Base-by-base conservation (phyloP, 345 rosid species). In the Gossypium raimondii region DNA sequence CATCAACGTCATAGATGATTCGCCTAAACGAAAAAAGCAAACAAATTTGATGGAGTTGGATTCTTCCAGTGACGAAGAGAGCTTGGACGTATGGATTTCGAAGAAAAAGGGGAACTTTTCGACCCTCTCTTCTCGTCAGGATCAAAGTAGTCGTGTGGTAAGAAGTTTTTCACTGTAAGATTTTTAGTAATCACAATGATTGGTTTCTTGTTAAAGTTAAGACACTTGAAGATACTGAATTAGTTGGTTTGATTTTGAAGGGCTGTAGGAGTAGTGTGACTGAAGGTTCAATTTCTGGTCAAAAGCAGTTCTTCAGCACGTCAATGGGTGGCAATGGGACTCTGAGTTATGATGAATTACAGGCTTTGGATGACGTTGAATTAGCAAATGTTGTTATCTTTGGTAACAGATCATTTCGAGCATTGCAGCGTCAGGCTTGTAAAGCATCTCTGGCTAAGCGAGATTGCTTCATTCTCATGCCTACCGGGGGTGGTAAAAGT, bases 401-500 rank as follows among this genome's bases (percentile, higher is more conserved):
- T 75, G 92, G 92, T 27, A 93, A 93, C 81, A 81, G 18, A 68
- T 73, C 68, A 45, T 93, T 91, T 77, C 78, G 96, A 34, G 91
- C 96, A 11, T 72, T 89, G 90, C 94, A 88, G 86, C 93, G 87
- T 85, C 87, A 89, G 85, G 94, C 90, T 60, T 95, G 99, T 80
- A 84, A 81, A 82, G 91, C 97, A 67, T 89, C 87, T 24, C 10
- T 89, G 76, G 86, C 82, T 48, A 92, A 84, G 77, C 85, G 80
- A 79, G 98, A 92, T 79, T 92, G 96, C 75, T 94, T 92, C 83
- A 69, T 92, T 76, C 90, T 93, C 47, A 86, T 95, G 97, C 98
- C 97, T 2, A 93, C 94, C 0, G 93, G 99, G 79, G 97, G 99
- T 48, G 97, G 98, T 12, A 91, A 93, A 85, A 95, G 98, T 82